These are phyloP conservation scores for Spathaspora sp. DNA, from an alignment of 1,139 yeast genomes.

Conservation along the genomic window DNA sequence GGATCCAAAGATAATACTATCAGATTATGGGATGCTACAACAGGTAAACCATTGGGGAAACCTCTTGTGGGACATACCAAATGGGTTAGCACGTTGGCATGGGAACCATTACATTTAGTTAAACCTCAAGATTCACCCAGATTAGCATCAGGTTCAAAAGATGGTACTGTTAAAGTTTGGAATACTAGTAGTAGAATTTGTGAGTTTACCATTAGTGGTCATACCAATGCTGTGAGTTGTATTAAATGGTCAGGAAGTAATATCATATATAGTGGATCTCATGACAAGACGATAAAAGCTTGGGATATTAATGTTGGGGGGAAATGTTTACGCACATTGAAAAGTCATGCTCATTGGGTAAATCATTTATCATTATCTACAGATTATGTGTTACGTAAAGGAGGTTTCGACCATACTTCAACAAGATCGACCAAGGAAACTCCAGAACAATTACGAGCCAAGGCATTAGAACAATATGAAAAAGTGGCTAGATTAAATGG, in stretches of 20 bases:
- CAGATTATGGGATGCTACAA: conserved; percentile 79
- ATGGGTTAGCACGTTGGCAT: conserved; percentile 84
- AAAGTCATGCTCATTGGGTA: conserved; percentile 97
- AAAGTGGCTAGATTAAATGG: conserved; percentile 78
- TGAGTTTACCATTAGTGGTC: conserved; percentile 78
- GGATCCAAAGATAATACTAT: conserved; percentile 94
- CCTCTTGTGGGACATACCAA: conserved; percentile 80
- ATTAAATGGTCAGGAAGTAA: conserved; percentile 96
- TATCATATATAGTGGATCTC: conserved; percentile 84
- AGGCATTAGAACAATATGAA: conserved; percentile 58
- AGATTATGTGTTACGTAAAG: conserved; percentile 82
- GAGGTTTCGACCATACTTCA: conserved; percentile 33
- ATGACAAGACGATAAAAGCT: conserved; percentile 88
- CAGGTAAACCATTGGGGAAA: conserved; percentile 74
- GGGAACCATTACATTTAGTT: conserved; percentile 93
- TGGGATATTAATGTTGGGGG: conserved; percentile 86
- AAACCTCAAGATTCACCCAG: conserved; percentile 65
- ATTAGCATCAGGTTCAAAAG: conserved; percentile 87
- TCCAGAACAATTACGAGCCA: conserved; percentile 32
- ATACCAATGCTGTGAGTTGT: conserved; percentile 85
- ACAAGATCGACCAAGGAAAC: conserved; percentile 18
- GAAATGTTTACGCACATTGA: conserved; percentile 72
- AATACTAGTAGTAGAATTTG: conserved; percentile 75
- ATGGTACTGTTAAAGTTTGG: conserved; percentile 89
- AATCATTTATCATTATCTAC: conserved; percentile 91